Percentiles rank a stretch among this genome's conserved stretches.
phyloP scores from a whole-genome alignment of 164 flowering plant species.

The Platanus orientalis region DNA sequence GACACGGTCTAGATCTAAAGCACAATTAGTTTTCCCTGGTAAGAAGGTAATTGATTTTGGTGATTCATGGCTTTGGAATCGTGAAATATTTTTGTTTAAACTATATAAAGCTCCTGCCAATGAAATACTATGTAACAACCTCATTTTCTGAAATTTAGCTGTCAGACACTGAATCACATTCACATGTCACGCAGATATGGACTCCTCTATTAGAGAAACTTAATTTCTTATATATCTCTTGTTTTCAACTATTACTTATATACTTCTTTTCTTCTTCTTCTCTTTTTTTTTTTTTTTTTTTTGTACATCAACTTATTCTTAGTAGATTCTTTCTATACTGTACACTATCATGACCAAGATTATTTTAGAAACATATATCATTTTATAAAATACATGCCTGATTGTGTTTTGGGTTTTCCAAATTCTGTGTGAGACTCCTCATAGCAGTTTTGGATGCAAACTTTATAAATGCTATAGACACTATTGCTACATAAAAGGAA shows the following conservation, averaged over 20 bases:
- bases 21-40: constrained; percentile 87
- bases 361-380: too few species aligned
- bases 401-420: too few species aligned
- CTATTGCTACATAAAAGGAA: too few species aligned
- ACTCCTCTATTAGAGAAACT: neutral
- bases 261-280: neutral
- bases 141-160: neutral
- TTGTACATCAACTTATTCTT: too few species aligned
- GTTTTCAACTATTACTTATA: neutral
- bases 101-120: neutral
- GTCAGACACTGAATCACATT: neutral
- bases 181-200: neutral
- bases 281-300: too few species aligned
- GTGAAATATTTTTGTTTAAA: neutral
- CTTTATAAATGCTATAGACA: too few species aligned
- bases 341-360: too few species aligned
- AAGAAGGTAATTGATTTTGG: constrained; percentile 83
- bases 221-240: too few species aligned
- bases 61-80: neutral
- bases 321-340: too few species aligned
- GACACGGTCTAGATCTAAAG: constrained; percentile 83
- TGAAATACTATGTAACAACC: neutral
- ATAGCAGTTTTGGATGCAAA: too few species aligned
- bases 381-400: too few species aligned
- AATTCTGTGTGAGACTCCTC: too few species aligned